Percentiles rank a stretch among this genome's conserved stretches.
phyloP scores from a whole-genome alignment of 805 yeast genomes.

The Saccharomyces kudriavzevii region DNA sequence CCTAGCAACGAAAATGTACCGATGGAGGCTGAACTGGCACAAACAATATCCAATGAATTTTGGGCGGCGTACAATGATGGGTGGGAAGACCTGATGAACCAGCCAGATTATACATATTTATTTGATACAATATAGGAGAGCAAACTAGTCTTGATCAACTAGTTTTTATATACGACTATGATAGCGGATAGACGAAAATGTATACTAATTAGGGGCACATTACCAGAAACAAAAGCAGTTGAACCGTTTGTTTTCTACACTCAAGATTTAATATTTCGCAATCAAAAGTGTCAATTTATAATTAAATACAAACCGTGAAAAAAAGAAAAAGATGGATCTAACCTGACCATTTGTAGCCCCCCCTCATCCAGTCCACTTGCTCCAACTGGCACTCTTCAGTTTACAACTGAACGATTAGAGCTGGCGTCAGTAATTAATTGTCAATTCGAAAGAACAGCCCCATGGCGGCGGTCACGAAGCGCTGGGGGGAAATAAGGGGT shows the following conservation, averaged over 20 bases:
- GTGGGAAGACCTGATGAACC: conserved; percentile 15
- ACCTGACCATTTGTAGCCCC: too few relatives aligned
- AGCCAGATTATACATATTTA: conserved; percentile 1
- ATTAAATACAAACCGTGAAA: too few relatives aligned
- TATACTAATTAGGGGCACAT: too few relatives aligned
- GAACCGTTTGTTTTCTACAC: too few relatives aligned
- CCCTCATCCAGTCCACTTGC: background rate
- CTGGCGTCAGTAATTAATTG: background rate
- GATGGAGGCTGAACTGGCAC: conserved; percentile 6
- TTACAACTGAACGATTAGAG: background rate
- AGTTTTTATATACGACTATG: background rate
- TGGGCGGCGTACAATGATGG: conserved; percentile 19
- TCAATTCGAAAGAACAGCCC: background rate
- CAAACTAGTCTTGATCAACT: background rate
- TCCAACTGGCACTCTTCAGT: too few relatives aligned
- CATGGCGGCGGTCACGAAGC: background rate
- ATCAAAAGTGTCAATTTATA: too few relatives aligned
- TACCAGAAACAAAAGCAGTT: too few relatives aligned
- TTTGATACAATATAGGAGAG: background rate
- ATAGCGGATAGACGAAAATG: background rate
- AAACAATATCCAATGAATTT: conserved; percentile 17
- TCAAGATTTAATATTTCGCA: too few relatives aligned
- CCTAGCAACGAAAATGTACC: background rate
- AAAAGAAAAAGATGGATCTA: too few relatives aligned
- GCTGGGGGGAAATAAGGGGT: background rate